Conservation (phyloP, 1,284 basidiomycete species). For the Microbotryum scabiosae region DNA sequence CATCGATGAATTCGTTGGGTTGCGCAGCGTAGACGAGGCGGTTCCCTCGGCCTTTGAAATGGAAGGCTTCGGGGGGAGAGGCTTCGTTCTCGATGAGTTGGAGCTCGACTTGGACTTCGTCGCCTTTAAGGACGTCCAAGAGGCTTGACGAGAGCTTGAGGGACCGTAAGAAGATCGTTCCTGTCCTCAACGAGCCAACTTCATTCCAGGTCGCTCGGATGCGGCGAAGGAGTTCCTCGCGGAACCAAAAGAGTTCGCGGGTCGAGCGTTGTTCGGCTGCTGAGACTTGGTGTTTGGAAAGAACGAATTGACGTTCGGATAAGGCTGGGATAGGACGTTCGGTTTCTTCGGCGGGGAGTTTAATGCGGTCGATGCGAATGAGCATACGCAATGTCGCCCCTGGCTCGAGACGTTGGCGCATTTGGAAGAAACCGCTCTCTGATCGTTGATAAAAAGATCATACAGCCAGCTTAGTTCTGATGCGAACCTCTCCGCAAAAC, state of each 20-base stretch:
- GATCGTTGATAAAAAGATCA: too few relatives aligned
- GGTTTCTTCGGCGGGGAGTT: slow-evolving; percentile 52
- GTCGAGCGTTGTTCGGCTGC: slow-evolving; percentile 54
- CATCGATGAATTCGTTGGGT: slow-evolving; percentile 34
- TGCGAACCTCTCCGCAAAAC: too few relatives aligned
- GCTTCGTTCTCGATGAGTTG: slow-evolving; percentile 29
- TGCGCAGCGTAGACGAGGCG: slow-evolving; percentile 16
- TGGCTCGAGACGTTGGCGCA: slow-evolving; percentile 39
- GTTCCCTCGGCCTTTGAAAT: slow-evolving; percentile 38
- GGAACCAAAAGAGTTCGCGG: slow-evolving; percentile 84
- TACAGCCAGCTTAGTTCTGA: too few relatives aligned
- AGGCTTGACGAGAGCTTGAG: slow-evolving; percentile 66
- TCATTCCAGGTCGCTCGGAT: slow-evolving; percentile 72
- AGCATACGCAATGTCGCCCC: slow-evolving; percentile 72
- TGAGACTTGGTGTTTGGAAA: slow-evolving; percentile 61
- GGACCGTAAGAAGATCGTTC: slow-evolving; percentile 63
- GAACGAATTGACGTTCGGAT: slow-evolving; percentile 83
- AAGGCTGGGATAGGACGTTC: slow-evolving; percentile 68
- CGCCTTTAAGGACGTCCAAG: slow-evolving; percentile 59
- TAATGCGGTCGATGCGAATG: slow-evolving; percentile 64
- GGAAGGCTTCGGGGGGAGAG: slow-evolving; percentile 44
- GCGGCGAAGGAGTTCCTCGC: slow-evolving; percentile 67
- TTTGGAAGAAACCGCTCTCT: slow-evolving; percentile 15
- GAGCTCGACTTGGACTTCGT: slow-evolving; percentile 28
- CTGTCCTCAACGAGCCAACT: slow-evolving; percentile 64